Evolutionary conservation across 352 stramenopile genomes (phyloP).

Genomic region (Pythium volutum): DNA sequence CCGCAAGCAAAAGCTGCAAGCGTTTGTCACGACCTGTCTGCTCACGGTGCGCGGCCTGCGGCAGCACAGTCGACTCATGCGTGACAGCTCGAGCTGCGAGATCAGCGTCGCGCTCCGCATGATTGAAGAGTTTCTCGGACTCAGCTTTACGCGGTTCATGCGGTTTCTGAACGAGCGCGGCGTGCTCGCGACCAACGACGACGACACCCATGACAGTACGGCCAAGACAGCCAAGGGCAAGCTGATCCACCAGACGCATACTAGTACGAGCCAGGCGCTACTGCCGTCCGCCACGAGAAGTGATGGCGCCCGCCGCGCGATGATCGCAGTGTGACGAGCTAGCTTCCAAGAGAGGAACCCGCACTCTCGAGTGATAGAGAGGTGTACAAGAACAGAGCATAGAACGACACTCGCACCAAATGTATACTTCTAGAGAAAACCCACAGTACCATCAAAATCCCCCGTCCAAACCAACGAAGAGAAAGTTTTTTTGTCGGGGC

Average conservation of each 20-base stretch:
- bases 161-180: conserved; percentile 65
- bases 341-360: not conserved
- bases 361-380: conserved; percentile 3
- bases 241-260: not conserved
- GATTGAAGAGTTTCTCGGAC: conserved; percentile 70
- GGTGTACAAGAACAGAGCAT: not conserved
- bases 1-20: conserved; percentile 50
- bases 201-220: not conserved
- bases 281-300: not conserved
- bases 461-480: not conserved
- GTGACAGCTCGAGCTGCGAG: conserved; percentile 49
- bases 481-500: not conserved
- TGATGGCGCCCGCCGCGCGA: not conserved
- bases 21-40: conserved; percentile 53
- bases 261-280: not conserved
- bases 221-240: not conserved
- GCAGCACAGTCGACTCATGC: conserved; percentile 54
- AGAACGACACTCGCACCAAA: not conserved
- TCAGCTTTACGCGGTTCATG: conserved; percentile 66
- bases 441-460: not conserved
- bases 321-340: not conserved
- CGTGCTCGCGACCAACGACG: conserved; percentile 28
- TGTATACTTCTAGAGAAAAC: not conserved
- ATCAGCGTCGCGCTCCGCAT: conserved; percentile 45
- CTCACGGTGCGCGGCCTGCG: conserved; percentile 55